Base-by-base conservation (phyloP, 2,329 filamentous ascomycete species). In the Botrytis squamosa region DNA sequence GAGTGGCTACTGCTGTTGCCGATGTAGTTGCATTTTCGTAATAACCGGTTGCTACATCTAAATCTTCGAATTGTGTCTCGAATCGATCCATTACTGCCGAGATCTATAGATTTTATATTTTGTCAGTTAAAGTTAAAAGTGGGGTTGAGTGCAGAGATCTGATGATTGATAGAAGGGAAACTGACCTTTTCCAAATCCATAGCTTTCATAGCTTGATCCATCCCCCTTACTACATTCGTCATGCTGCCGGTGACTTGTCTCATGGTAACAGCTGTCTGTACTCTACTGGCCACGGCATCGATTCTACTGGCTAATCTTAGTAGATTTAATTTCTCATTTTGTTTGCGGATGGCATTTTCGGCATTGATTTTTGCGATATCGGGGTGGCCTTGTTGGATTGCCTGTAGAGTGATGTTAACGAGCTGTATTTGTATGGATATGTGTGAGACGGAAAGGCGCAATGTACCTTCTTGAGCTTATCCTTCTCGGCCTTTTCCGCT, bases 11-110 rank as follows among this genome's bases (percentile, higher is more conserved):
- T 79, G 83, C 93, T 82, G 94, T 97, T 55, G 92, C 92, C 75
- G 92, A 91, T 36, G 89, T 90, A 75, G 95, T 95, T 74, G 93
- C 93, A 80, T 95, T 94, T 83, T 95, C 93, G 83, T 96, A 96
- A 85, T 81, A 81, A 14, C 80, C 79, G 4, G 83, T 84, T 64
- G 84, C 84, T 62, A 86, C 85, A 77, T 86, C 85, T 1, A 86
- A 80, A 75, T 86, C 85, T 76, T 86, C 85, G 77, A 86, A 86
- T 75, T 86, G 84, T 22, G 86, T 86, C 80, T 91, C 89, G 79
- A 91, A 91, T 71, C 87, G 87, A 78, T 91, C 89, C 89, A 91
- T 91, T 63, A 91, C 88, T 64, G 87, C 85, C 20, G 88, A 89
- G 72, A 91, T 90, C 88, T 89, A 76, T 52, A 36, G 29, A n/a